Conservation (phyloP, 805 yeast species). For the Lipomyces mesembrius region DNA sequence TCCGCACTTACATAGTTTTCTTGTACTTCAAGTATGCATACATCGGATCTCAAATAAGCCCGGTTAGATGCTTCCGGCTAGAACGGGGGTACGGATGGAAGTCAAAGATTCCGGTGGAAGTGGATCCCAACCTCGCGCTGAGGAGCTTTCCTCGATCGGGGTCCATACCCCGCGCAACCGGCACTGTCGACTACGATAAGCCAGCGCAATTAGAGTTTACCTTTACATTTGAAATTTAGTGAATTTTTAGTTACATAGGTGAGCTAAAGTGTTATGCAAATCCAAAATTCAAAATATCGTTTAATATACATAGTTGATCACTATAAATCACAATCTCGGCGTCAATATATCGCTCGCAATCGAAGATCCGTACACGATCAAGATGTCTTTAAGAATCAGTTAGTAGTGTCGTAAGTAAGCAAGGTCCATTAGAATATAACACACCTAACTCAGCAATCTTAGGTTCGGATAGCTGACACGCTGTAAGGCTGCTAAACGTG, state of each 20-base stretch:
- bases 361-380: slow-evolving; percentile 3
- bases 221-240: too few relatives aligned
- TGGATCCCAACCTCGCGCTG: too few relatives aligned
- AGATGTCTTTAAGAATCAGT: background rate
- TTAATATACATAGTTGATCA: background rate
- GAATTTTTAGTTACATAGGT: too few relatives aligned
- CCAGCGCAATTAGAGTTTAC: too few relatives aligned
- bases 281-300: too few relatives aligned
- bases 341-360: background rate
- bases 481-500: background rate
- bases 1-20: slow-evolving; percentile 25
- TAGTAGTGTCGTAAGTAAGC: background rate
- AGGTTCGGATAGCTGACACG: background rate
- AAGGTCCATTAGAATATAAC: background rate
- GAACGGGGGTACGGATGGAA: background rate
- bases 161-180: too few relatives aligned
- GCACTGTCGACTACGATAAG: too few relatives aligned
- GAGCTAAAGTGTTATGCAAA: too few relatives aligned
- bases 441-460: background rate
- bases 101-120: background rate
- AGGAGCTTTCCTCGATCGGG: too few relatives aligned
- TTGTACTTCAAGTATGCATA: slow-evolving; percentile 19
- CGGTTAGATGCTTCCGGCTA: background rate
- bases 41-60: slow-evolving; percentile 4
- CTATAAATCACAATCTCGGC: background rate